phyloP scores from a whole-genome alignment of 192 early-diverging fungal species.

The Coemansia sp. region DNA sequence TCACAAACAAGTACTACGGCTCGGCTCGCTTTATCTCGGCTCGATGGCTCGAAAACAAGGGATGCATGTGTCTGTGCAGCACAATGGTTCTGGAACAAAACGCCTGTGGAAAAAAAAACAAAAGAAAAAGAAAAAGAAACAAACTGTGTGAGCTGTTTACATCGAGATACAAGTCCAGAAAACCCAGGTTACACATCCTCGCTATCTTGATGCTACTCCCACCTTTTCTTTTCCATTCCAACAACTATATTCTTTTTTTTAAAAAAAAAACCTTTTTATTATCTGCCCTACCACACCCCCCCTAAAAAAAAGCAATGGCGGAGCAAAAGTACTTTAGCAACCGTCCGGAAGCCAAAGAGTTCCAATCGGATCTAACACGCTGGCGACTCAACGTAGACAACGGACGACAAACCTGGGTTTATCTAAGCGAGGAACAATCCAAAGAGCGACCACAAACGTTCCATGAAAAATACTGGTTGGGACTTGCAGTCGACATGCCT shows the following conservation, averaged over 20 bases:
- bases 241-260: background rate
- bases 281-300: background rate
- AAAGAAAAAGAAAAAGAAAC: conserved; percentile 6
- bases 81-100: too few species aligned
- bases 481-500: conserved; percentile 59
- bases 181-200: background rate
- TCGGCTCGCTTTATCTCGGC: too few species aligned
- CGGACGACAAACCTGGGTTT: conserved; percentile 93
- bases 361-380: conserved; percentile 70
- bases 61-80: too few species aligned
- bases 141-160: background rate
- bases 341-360: conserved; percentile 30
- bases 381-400: conserved; percentile 87
- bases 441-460: conserved; percentile 69
- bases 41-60: too few species aligned
- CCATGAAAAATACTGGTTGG: conserved; percentile 89
- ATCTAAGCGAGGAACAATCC: conserved; percentile 48
- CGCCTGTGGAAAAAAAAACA: too few species aligned
- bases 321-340: conserved; percentile 51
- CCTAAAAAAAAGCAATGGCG: conserved; percentile 8
- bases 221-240: background rate
- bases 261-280: background rate
- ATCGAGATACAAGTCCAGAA: background rate
- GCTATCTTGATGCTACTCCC: background rate
- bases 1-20: too few species aligned